Evolutionary conservation across 805 yeast species (phyloP).

Genomic region (Yamadazyma ubonensis): DNA sequence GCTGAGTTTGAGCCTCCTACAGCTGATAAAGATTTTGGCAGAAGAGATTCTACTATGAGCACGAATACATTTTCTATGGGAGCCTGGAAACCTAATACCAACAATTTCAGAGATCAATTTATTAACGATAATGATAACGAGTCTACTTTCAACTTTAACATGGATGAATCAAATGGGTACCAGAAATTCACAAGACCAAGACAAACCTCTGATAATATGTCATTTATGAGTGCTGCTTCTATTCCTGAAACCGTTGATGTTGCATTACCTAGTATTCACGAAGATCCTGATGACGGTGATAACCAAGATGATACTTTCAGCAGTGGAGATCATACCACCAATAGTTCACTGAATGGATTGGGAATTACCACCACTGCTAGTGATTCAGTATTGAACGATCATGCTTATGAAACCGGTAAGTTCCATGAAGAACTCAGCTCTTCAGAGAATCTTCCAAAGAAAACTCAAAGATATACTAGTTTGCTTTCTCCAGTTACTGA

Average conservation of each 20-base stretch:
- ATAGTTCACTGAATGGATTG: slow-evolving; percentile 10
- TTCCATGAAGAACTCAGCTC: slow-evolving; percentile 33
- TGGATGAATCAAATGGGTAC: slow-evolving; percentile 23
- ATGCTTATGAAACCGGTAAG: slow-evolving; percentile 18
- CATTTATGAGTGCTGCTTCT: slow-evolving; percentile 28
- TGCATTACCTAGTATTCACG: slow-evolving; percentile 36
- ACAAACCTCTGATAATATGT: slow-evolving; percentile 20
- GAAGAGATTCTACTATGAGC: slow-evolving; percentile 37
- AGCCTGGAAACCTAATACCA: slow-evolving; percentile 60
- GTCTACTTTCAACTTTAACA: slow-evolving; percentile 27
- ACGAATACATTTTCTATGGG: slow-evolving; percentile 46
- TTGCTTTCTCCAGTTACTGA: slow-evolving; percentile 18
- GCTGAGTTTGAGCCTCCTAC: slow-evolving; percentile 15
- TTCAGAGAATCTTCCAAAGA: slow-evolving; percentile 11
- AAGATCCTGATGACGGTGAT: slow-evolving; percentile 23
- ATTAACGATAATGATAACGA: slow-evolving; percentile 45
- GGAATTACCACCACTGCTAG: slow-evolving; percentile 14
- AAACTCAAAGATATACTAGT: slow-evolving; percentile 26
- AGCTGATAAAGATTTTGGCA: slow-evolving; percentile 17
- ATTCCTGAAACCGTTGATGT: slow-evolving; percentile 44
- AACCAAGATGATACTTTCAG: slow-evolving; percentile 16
- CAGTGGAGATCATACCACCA: slow-evolving; percentile 9
- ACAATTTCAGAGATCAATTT: slow-evolving; percentile 47
- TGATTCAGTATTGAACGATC: slow-evolving; percentile 28
- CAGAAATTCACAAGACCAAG: slow-evolving; percentile 33